These are phyloP conservation scores for Silene uniflora DNA, from an alignment of 148 eudicot species.

Conservation along the genomic window DNA sequence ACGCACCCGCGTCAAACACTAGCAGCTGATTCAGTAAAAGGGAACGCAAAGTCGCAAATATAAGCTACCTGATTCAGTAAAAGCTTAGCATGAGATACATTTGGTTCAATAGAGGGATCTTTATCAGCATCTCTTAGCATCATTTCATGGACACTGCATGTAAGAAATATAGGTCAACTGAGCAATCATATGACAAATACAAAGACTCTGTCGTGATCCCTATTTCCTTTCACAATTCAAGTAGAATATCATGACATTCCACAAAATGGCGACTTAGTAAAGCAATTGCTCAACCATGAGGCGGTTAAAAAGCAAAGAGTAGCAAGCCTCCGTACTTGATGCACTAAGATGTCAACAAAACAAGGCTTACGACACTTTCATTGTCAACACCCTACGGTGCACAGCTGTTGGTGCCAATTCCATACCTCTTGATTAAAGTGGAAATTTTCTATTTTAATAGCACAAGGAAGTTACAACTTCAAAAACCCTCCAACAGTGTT, in stretches of 20 bases:
- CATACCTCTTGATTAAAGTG: neutral
- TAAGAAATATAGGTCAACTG: neutral
- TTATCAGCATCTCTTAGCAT: slow-evolving; percentile 70
- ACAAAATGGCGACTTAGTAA: neutral
- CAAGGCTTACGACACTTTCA: neutral
- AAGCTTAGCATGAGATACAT: slow-evolving; percentile 63
- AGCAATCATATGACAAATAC: neutral
- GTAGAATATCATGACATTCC: neutral
- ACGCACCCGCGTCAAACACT: neutral
- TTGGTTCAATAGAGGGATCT: slow-evolving; percentile 60
- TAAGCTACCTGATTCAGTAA: slow-evolving; percentile 59
- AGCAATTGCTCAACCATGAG: neutral
- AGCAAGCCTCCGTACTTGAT: neutral
- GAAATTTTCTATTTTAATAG: neutral
- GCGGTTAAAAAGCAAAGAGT: neutral
- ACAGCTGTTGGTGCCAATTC: neutral
- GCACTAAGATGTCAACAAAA: too few relatives aligned
- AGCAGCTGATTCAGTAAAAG: neutral
- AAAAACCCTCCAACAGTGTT: neutral
- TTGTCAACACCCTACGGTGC: neutral
- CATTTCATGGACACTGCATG: slow-evolving; percentile 75
- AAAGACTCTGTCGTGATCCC: neutral
- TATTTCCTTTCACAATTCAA: neutral
- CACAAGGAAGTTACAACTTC: neutral
- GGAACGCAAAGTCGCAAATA: neutral